Conservation (phyloP, 1,284 basidiomycete genomes). For the Acaromyces ingoldii region DNA sequence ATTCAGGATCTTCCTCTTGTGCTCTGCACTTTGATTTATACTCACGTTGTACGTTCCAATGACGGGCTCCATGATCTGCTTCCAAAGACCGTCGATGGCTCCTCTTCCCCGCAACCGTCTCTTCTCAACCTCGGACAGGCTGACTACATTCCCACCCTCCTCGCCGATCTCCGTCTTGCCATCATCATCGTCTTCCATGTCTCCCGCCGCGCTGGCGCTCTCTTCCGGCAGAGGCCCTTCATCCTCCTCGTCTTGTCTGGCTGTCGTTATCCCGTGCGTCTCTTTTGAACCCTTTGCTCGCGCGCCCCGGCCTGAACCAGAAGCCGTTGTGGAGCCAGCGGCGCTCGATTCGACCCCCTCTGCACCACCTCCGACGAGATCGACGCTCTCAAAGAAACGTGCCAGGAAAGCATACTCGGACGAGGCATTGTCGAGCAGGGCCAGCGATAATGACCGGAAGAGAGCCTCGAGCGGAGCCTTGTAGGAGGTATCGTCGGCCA, state of each 20-base stretch:
- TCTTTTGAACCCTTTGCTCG: neutral
- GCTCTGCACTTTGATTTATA: neutral
- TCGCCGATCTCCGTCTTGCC: constrained; percentile 4
- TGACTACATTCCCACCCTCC: constrained; percentile 15
- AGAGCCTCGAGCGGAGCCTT: constrained; percentile 38
- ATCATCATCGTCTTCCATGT: constrained; percentile 7
- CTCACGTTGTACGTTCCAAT: constrained; percentile 19
- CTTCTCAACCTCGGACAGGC: constrained; percentile 22
- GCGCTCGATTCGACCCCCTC: neutral
- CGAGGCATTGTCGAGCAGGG: constrained; percentile 45
- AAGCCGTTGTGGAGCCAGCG: neutral
- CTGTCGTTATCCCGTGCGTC: no score
- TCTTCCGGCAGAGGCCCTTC: constrained; percentile 16
- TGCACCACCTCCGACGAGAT: neutral
- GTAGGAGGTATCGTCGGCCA: constrained; percentile 34
- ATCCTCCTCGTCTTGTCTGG: constrained; percentile 11
- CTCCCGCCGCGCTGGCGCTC: constrained; percentile 12
- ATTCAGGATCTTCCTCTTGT: no score
- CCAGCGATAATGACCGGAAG: constrained; percentile 39
- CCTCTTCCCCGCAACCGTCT: constrained; percentile 11
- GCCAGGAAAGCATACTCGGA: constrained; percentile 47
- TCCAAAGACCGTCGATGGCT: constrained; percentile 40
- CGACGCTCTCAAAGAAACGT: constrained; percentile 37
- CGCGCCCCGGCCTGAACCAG: neutral
- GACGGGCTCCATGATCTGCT: constrained; percentile 46